Percentiles rank a stretch among this genome's conserved stretches.
These are phyloP conservation scores for Ramaria rubella DNA, from an alignment of 768 basidiomycete species.

Conservation along the genomic window DNA sequence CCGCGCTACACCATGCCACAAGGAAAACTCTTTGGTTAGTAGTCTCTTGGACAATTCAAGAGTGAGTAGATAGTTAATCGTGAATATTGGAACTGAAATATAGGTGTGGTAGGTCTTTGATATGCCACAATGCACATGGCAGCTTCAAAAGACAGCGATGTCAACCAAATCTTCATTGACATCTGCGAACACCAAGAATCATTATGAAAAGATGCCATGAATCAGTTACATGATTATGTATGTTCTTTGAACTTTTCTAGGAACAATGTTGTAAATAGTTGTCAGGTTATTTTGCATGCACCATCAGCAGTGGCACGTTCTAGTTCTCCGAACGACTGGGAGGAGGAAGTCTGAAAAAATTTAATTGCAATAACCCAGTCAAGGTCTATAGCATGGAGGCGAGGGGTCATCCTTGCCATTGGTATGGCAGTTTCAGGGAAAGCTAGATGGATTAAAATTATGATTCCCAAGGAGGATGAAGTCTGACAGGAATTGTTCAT, in stretches of 20 bases:
- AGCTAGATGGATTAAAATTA: background rate
- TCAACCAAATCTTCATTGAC: slow-evolving; percentile 5
- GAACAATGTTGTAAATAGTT: background rate
- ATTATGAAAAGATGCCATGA: slow-evolving; percentile 14
- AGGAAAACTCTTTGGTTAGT: no score
- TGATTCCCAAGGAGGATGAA: no score
- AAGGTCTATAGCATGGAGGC: slow-evolving; percentile 25
- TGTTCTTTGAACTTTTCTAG: background rate
- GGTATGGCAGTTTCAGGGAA: slow-evolving; percentile 15
- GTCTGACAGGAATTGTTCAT: no score
- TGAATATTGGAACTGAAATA: no score
- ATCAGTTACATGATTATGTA: slow-evolving; percentile 10
- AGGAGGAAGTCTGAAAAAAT: slow-evolving; percentile 21
- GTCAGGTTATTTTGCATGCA: slow-evolving; percentile 9
- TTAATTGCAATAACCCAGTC: slow-evolving; percentile 23
- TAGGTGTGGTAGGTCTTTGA: no score
- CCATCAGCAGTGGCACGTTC: slow-evolving; percentile 11
- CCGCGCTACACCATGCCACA: no score
- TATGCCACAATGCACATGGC: no score
- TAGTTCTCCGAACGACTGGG: slow-evolving; percentile 15
- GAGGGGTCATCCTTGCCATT: slow-evolving; percentile 32
- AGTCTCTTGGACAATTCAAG: no score
- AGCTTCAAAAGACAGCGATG: background rate
- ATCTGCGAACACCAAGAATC: background rate
- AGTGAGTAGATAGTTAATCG: no score